These are phyloP conservation scores for Fraxinus pennsylvanica DNA, from an alignment of 257 asterid genomes.

Conservation along the genomic window DNA sequence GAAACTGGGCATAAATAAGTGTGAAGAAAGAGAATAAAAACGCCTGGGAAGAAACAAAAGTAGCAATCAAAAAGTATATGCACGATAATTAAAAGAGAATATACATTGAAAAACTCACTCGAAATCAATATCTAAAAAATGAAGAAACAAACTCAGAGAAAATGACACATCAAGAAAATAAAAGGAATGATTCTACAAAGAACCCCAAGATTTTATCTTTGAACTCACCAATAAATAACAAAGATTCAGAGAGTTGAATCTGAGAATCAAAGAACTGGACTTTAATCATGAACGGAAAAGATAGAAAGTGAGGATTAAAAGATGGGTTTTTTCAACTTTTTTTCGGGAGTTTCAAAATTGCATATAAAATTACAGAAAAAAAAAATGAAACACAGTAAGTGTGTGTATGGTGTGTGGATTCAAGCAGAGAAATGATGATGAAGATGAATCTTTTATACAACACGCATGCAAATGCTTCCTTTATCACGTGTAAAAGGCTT, in stretches of 20 bases:
- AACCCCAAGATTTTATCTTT: slow-evolving; percentile 39
- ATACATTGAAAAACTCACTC: slow-evolving; percentile 75
- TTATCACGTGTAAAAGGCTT: slow-evolving; percentile 75
- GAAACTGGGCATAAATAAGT: slow-evolving; percentile 28
- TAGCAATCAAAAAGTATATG: slow-evolving; percentile 38
- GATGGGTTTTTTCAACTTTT: slow-evolving; percentile 18
- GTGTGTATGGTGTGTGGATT: background rate
- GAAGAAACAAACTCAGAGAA: slow-evolving; percentile 33
- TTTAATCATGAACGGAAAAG: slow-evolving; percentile 39
- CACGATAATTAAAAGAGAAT: slow-evolving; percentile 70
- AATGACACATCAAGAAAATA: slow-evolving; percentile 54
- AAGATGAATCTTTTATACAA: slow-evolving; percentile 60
- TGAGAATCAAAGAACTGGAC: slow-evolving; percentile 40
- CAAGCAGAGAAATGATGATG: slow-evolving; percentile 34
- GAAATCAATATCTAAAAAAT: slow-evolving; percentile 45
- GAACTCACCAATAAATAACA: slow-evolving; percentile 18
- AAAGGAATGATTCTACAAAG: slow-evolving; percentile 11
- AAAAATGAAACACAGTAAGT: slow-evolving; percentile 10
- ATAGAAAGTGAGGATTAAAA: slow-evolving; percentile 28
- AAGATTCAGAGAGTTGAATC: slow-evolving; percentile 30
- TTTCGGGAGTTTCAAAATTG: slow-evolving; percentile 21
- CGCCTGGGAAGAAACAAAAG: slow-evolving; percentile 81
- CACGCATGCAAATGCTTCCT: slow-evolving; percentile 87
- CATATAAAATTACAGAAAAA: slow-evolving; percentile 35
- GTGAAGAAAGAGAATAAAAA: slow-evolving; percentile 58